A percentile compares a stretch with the other conserved stretches of the same genome.
Evolutionary conservation across 371 early-diverging fungal genomes (phyloP).

Genomic region (Mucor mucedo): DNA sequence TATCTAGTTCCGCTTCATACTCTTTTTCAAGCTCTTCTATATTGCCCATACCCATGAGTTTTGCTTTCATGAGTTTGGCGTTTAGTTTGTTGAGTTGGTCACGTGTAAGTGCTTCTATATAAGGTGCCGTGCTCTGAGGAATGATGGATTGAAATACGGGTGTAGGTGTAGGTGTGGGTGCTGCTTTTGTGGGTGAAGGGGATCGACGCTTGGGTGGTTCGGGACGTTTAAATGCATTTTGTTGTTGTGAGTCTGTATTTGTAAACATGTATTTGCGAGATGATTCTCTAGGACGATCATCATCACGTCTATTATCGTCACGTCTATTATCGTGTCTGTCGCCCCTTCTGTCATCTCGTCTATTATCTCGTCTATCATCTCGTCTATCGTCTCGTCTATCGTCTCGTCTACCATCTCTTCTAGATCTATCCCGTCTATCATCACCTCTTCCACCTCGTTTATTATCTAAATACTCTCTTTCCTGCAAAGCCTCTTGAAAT

Average conservation of each 20-base stretch:
- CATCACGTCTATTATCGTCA: not conserved
- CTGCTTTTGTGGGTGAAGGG: slow-evolving; percentile 2
- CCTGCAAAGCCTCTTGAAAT: slow-evolving; percentile 70
- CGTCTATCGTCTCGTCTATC: slow-evolving; percentile 18
- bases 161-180: slow-evolving; percentile 7
- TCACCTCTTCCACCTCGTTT: slow-evolving; percentile 30
- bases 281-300: no score
- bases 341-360: slow-evolving; percentile 9
- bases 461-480: slow-evolving; percentile 68
- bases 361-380: not conserved
- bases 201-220: slow-evolving; percentile 13
- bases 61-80: slow-evolving; percentile 84
- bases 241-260: slow-evolving; percentile 23
- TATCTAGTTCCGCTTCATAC: slow-evolving; percentile 60
- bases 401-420: slow-evolving; percentile 6
- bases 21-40: slow-evolving; percentile 72
- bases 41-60: slow-evolving; percentile 69
- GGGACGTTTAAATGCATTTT: slow-evolving; percentile 22
- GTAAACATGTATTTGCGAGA: slow-evolving; percentile 42
- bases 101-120: slow-evolving; percentile 45
- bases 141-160: slow-evolving; percentile 3
- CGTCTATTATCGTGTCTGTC: slow-evolving; percentile 10
- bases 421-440: not conserved
- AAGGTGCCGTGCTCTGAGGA: slow-evolving; percentile 14
- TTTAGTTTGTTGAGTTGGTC: slow-evolving; percentile 87